Conservation (phyloP, 2,329 filamentous ascomycete species). For the Penicillium sp. region DNA sequence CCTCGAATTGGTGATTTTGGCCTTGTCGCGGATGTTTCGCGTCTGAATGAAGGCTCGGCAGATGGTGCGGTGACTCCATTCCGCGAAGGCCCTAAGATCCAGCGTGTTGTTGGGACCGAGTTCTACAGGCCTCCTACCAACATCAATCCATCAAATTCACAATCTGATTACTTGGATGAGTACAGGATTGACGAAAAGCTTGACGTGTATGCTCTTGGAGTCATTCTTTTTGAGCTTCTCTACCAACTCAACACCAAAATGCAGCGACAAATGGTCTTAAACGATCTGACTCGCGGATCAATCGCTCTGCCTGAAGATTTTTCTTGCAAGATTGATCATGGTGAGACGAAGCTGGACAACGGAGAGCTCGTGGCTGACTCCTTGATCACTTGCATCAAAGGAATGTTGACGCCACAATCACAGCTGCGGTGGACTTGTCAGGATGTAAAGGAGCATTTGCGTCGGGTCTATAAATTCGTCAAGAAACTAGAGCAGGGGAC, state of each 20-base stretch:
- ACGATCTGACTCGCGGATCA: slow-evolving; percentile 36
- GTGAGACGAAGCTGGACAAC: slow-evolving; percentile 25
- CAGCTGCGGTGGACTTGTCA: slow-evolving; percentile 39
- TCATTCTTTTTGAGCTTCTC: slow-evolving; percentile 64
- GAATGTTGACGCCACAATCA: slow-evolving; percentile 44
- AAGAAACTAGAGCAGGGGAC: slow-evolving; percentile 8
- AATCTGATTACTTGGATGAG: slow-evolving; percentile 12
- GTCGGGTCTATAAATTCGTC: slow-evolving; percentile 26
- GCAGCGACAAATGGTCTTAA: slow-evolving; percentile 48
- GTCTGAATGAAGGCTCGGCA: slow-evolving; percentile 31
- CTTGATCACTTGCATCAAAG: slow-evolving; percentile 39
- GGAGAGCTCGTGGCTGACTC: slow-evolving; percentile 32
- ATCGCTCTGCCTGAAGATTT: slow-evolving; percentile 40
- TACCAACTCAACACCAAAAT: slow-evolving; percentile 54
- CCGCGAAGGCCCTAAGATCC: slow-evolving; percentile 22
- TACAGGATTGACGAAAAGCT: slow-evolving; percentile 52
- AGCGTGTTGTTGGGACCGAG: slow-evolving; percentile 59
- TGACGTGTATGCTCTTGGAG: slow-evolving; percentile 63
- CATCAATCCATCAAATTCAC: slow-evolving; percentile 8
- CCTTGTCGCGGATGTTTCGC: slow-evolving; percentile 58
- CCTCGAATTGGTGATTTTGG: slow-evolving; percentile 70
- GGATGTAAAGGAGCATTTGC: slow-evolving; percentile 36
- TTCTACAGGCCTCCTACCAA: slow-evolving; percentile 58
- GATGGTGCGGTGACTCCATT: slow-evolving; percentile 21
- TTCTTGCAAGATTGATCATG: slow-evolving; percentile 36